phyloP scores from a whole-genome alignment of 495 filamentous ascomycete species.

The Neurospora tetraspora region DNA sequence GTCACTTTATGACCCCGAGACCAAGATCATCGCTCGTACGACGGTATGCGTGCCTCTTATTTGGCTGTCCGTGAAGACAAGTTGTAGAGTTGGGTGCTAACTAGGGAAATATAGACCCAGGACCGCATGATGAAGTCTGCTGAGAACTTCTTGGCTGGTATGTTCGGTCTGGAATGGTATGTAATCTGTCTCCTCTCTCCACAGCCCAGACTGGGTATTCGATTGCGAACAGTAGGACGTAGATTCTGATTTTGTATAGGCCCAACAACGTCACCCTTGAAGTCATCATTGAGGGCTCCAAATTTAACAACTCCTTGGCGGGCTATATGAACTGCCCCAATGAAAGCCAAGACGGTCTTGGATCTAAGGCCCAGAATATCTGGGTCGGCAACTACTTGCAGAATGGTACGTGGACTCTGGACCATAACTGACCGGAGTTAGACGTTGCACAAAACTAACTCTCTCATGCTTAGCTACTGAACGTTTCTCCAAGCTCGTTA shows the following conservation, averaged over 20 bases:
- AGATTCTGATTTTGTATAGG: conserved; percentile 33
- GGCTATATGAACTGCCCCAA: conserved; percentile 41
- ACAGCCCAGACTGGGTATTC: too few relatives aligned
- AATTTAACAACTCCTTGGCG: conserved; percentile 64
- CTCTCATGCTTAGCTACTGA: conserved; percentile 25
- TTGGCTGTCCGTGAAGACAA: conserved; percentile 36
- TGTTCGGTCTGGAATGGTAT: conserved; percentile 51
- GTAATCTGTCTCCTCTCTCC: background rate
- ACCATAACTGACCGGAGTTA: background rate
- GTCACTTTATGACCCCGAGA: conserved; percentile 47
- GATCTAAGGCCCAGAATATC: conserved; percentile 35
- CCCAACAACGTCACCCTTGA: conserved; percentile 48
- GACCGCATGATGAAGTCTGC: conserved; percentile 67
- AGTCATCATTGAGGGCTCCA: conserved; percentile 51
- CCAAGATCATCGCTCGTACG: conserved; percentile 51
- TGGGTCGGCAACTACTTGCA: conserved; percentile 49
- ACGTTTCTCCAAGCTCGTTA: conserved; percentile 35
- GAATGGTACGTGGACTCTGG: conserved; percentile 8
- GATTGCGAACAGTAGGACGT: conserved; percentile 3
- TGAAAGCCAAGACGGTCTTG: conserved; percentile 43
- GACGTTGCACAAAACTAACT: background rate
- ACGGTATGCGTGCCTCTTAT: conserved; percentile 54
- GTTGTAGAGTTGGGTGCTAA: conserved; percentile 37
- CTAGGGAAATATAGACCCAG: conserved; percentile 35
- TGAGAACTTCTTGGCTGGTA: conserved; percentile 62